Evolutionary conservation across 2,329 filamentous ascomycete genomes (phyloP).

Genomic region (Alternaria sp.): DNA sequence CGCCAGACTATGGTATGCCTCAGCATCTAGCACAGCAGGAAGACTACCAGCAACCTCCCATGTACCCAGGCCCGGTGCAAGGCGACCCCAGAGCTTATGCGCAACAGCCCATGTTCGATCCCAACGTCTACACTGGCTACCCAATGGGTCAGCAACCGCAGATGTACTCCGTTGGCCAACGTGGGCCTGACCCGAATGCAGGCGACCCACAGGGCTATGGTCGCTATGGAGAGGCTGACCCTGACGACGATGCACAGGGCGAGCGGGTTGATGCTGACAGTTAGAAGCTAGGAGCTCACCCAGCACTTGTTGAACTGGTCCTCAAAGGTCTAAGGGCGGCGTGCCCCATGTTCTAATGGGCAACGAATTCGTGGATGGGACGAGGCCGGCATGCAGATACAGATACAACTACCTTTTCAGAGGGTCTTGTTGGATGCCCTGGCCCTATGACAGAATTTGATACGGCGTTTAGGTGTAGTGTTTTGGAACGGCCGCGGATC

Average conservation of each 20-base stretch:
- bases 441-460: neutral
- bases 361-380: neutral
- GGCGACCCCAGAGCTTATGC: conserved; percentile 77
- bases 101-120: conserved; percentile 81
- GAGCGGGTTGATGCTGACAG: conserved; percentile 51
- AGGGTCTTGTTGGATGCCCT: neutral
- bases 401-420: neutral
- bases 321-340: neutral
- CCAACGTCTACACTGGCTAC: conserved; percentile 83
- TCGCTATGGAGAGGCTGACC: conserved; percentile 50
- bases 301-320: neutral
- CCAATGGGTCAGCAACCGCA: conserved; percentile 80
- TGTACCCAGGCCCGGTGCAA: conserved; percentile 84
- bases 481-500: conserved; percentile 48
- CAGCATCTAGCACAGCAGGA: conserved; percentile 66
- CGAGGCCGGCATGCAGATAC: neutral
- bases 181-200: conserved; percentile 48
- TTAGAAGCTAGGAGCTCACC: conserved; percentile 12
- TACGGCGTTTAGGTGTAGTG: conserved; percentile 34
- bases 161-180: conserved; percentile 52
- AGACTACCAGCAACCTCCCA: conserved; percentile 81
- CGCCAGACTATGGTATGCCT: conserved; percentile 64
- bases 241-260: conserved; percentile 52
- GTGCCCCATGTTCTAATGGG: neutral
- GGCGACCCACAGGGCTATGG: conserved; percentile 50